Evolutionary conservation across 2,329 filamentous ascomycete species (phyloP).

Genomic region (Aspergillus fischeri): DNA sequence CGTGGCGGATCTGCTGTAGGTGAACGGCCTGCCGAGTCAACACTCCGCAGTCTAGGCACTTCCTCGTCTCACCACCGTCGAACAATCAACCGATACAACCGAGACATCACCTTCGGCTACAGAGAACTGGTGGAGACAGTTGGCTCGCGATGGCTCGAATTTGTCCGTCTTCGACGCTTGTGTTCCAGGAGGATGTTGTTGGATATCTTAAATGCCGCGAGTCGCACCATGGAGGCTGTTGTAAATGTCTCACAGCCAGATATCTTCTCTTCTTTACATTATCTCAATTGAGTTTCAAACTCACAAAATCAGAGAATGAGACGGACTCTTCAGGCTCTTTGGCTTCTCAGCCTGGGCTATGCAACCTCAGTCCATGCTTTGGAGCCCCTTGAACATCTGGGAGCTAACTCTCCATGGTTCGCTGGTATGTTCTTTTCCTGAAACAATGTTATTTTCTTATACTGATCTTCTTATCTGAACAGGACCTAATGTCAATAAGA

Average conservation of each 20-base stretch:
- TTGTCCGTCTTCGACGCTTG: background rate
- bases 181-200: background rate
- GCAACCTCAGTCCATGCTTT: constrained; percentile 5
- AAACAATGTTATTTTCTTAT: background rate
- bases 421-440: constrained; percentile 37
- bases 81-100: background rate
- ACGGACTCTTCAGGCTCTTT: constrained; percentile 1
- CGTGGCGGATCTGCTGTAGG: constrained; percentile 7
- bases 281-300: background rate
- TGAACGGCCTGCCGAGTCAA: constrained; percentile 9
- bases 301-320: constrained; percentile 4
- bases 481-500: constrained; percentile 55
- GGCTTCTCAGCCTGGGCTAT: constrained; percentile 8
- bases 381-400: constrained; percentile 47
- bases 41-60: background rate
- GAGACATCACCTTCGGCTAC: background rate
- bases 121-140: background rate
- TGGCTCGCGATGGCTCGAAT: background rate
- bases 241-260: background rate
- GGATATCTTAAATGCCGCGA: background rate
- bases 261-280: background rate
- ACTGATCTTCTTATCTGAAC: background rate
- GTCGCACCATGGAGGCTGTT: background rate
- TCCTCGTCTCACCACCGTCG: background rate
- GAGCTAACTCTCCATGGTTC: constrained; percentile 53